Conservation (phyloP, 1,284 basidiomycete genomes). For the Phylloporus sp. region DNA sequence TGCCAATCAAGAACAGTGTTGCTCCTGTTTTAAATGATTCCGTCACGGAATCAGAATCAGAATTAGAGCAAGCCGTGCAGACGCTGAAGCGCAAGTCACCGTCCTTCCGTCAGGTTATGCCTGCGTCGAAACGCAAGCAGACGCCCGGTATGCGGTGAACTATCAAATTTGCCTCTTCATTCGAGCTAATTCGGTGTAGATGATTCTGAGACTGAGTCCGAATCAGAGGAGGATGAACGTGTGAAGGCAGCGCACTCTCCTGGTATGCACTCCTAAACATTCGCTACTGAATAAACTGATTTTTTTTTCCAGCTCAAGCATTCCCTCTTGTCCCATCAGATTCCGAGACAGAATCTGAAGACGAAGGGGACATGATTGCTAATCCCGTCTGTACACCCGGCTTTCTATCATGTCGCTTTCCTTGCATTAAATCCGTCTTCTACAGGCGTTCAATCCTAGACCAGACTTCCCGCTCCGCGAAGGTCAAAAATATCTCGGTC, state of each 20-base stretch:
- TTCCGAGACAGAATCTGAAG: constrained; percentile 50
- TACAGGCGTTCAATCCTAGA: constrained; percentile 46
- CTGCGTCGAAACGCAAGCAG: constrained; percentile 25
- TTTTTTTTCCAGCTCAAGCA: neutral
- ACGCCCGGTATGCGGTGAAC: constrained; percentile 20
- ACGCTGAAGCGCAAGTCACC: constrained; percentile 31
- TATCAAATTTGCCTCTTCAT: neutral
- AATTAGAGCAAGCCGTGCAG: constrained; percentile 19
- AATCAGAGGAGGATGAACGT: constrained; percentile 41
- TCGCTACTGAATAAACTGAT: neutral
- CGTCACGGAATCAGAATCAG: constrained; percentile 50
- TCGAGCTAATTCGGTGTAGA: constrained; percentile 15
- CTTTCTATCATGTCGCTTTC: neutral
- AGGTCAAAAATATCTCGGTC: constrained; percentile 45
- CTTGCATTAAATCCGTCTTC: constrained; percentile 2
- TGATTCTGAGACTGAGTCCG: constrained; percentile 48
- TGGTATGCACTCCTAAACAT: constrained; percentile 3
- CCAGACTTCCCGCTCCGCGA: constrained; percentile 57
- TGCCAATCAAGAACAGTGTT: neutral
- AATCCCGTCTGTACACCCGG: constrained; percentile 25
- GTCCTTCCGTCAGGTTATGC: constrained; percentile 8
- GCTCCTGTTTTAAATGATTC: constrained; percentile 35
- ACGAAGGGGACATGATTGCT: constrained; percentile 42
- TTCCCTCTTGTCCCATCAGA: constrained; percentile 23
- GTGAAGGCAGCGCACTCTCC: constrained; percentile 12